Base-by-base conservation (phyloP, 371 early-diverging fungal species). In the Blastocladiella emersonii region DNA sequence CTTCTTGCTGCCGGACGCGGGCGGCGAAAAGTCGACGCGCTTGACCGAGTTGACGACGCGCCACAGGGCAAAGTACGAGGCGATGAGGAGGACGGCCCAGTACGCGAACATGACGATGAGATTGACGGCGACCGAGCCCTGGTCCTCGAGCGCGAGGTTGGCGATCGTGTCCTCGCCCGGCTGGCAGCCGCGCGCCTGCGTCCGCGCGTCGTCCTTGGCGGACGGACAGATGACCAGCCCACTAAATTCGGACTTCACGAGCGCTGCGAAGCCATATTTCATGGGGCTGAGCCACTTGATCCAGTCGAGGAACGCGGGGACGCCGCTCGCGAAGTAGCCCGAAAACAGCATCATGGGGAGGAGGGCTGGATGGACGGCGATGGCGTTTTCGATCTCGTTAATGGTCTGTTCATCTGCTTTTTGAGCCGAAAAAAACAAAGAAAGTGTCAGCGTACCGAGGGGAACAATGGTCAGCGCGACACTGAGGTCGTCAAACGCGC, bases 251-350 rank as follows among this genome's bases (percentile, higher is more conserved):
- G 81, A 84, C 67, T 83, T 84, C 68, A 78, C 49, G 27, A 70
- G 45, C 10, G 61, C 70, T 30, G 65, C 69, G 59, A 72, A 74
- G 12, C 71, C 65, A 41, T 71, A 74, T 2, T 59, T 32, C 25
- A 73, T 76, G 44, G 84, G 83, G 49, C 81, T 79, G 44, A 82
- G 61, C 68, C 81, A 79, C 62, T 82, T 75, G 64, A 84, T 68
- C 83, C 82, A 82, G 45, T 74, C 68, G 41, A 86, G 65, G 57
- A 71, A 83, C 0, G 70, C 76, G 1, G 86, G 83, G 57, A 84
- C 79, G 45, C 73, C 72, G 13, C 72, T 87, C 65, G 85, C 79
- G 59, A 86, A 71, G 61, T 86, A 69, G 6, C 84, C 82, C 34
- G 64, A 66, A 13, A 66, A 66, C 36, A 66, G 57, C 44, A 63